phyloP scores from a whole-genome alignment of 805 yeast genomes.

The Starmera dryadoides region DNA sequence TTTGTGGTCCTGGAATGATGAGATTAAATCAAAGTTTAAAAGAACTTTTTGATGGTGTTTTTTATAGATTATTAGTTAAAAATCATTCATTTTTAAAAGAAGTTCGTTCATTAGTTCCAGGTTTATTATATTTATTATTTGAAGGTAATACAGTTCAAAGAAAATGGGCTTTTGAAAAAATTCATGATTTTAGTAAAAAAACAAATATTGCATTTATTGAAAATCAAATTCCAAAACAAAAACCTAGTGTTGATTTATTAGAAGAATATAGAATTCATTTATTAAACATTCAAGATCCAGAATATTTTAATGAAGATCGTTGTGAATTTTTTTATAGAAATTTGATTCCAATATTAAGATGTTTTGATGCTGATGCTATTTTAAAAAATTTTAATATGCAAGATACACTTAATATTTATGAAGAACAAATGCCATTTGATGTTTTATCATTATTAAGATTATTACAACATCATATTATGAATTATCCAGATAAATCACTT shows the following conservation, averaged over 20 bases:
- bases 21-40: constrained; percentile 30
- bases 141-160: constrained; percentile 43
- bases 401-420: constrained; percentile 14
- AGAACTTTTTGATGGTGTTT: constrained; percentile 28
- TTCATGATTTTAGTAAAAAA: constrained; percentile 8
- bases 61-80: constrained; percentile 22
- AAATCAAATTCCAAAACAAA: constrained; percentile 13
- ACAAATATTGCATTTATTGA: constrained; percentile 1
- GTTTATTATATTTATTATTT: constrained; percentile 44
- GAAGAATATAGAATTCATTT: constrained; percentile 53
- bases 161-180: constrained; percentile 37
- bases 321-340: constrained; percentile 44
- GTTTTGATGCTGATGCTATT: constrained; percentile 29
- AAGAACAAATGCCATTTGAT: constrained; percentile 18
- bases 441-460: constrained; percentile 31
- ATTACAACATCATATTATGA: constrained; percentile 44
- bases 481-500: constrained; percentile 36
- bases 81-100: constrained; percentile 21
- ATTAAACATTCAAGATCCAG: constrained; percentile 45
- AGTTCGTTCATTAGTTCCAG: constrained; percentile 32
- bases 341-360: constrained; percentile 27
- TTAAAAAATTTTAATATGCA: constrained; percentile 20
- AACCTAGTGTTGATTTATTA: constrained; percentile 29
- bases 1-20: constrained; percentile 44
- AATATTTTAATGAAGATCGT: constrained; percentile 32